A percentile compares a stretch with the other conserved stretches of the same genome.
phyloP scores from a whole-genome alignment of 179 eudicot species.

The Camellia oleifera region DNA sequence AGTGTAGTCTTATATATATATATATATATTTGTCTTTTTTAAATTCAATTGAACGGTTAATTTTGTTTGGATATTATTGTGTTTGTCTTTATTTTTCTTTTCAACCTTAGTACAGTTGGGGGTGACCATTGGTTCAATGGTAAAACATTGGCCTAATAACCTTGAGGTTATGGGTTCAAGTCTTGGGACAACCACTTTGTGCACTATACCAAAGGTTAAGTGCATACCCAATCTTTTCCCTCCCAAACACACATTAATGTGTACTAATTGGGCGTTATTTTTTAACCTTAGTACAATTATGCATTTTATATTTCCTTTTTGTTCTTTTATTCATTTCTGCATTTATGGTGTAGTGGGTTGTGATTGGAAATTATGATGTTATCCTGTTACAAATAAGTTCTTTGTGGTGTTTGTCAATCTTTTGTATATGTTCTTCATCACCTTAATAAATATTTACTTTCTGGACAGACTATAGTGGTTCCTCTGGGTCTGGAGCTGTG shows the following conservation, averaged over 20 bases:
- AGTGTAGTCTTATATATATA: too few relatives aligned
- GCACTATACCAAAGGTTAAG: too few relatives aligned
- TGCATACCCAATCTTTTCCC: too few relatives aligned
- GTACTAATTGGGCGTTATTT: neutral
- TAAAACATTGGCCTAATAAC: too few relatives aligned
- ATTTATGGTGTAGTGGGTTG: neutral
- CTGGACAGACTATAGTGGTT: slow-evolving; percentile 59
- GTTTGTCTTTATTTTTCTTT: neutral
- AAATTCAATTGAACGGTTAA: neutral
- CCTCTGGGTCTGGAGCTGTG: slow-evolving; percentile 78
- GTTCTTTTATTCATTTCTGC: neutral
- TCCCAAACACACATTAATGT: too few relatives aligned
- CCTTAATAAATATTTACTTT: slow-evolving; percentile 11
- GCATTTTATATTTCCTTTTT: neutral
- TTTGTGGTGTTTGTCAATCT: neutral
- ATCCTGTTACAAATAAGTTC: neutral
- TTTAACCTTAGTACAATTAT: neutral
- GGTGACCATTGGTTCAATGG: too few relatives aligned
- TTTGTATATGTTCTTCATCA: neutral
- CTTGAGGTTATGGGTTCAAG: too few relatives aligned
- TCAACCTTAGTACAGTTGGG: neutral
- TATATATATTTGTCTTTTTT: neutral
- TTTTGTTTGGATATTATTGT: neutral
- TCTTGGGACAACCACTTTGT: too few relatives aligned
- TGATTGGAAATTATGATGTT: neutral